phyloP scores from a whole-genome alignment of 345 rosid genomes.

The Schrenkiella parvula region DNA sequence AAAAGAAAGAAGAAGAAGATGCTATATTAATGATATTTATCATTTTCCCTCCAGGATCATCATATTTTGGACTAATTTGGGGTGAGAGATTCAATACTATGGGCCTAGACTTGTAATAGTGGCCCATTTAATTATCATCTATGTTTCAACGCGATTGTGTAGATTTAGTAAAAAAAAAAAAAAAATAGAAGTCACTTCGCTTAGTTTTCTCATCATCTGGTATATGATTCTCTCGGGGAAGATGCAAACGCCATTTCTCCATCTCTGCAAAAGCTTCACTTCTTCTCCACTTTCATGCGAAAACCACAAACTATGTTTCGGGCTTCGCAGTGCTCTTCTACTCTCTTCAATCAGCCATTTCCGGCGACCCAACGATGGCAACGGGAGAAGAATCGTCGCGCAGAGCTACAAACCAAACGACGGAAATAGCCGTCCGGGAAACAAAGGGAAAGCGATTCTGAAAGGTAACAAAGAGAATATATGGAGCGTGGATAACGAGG shows the following conservation, averaged over 20 bases:
- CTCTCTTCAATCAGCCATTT: neutral
- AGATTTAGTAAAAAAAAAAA: neutral
- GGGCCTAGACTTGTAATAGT: neutral
- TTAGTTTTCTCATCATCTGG: neutral
- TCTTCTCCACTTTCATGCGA: neutral
- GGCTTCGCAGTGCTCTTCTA: slow-evolving; percentile 29
- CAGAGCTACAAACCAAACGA: slow-evolving; percentile 34
- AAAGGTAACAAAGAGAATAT: slow-evolving; percentile 66
- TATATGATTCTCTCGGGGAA: neutral
- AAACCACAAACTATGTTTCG: slow-evolving; percentile 1
- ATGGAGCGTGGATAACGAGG: slow-evolving; percentile 83
- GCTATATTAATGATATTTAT: too few species aligned
- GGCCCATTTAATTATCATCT: slow-evolving; percentile 1
- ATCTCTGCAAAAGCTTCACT: slow-evolving; percentile 35
- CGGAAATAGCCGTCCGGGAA: slow-evolving; percentile 26
- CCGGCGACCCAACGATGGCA: neutral
- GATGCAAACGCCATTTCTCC: slow-evolving; percentile 53
- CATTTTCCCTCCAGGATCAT: neutral
- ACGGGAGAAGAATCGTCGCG: slow-evolving; percentile 14
- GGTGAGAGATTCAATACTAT: neutral
- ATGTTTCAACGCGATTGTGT: neutral
- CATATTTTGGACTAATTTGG: neutral
- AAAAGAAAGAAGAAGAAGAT: neutral
- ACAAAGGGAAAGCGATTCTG: slow-evolving; percentile 32
- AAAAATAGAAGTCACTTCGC: neutral